Evolutionary conservation across 305 asterid genomes (phyloP), one percentile per base, ranked within the genome.

Genomic region (Solanum hybrid): DNA sequence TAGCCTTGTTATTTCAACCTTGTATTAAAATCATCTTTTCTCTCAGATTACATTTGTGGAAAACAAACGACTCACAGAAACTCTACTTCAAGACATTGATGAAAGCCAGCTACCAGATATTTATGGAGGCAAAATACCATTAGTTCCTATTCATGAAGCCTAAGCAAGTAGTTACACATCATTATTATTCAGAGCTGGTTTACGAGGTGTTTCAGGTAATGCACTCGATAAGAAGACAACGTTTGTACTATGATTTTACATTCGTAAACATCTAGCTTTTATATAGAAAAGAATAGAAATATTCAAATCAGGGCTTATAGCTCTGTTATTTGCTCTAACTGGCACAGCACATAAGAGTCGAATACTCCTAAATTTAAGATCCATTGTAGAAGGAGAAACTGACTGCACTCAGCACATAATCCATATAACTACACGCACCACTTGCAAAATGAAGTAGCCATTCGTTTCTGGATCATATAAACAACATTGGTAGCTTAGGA

Each of bases 61-160:
- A 79, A 92, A 95, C 90, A 96, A 95, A 90, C 91, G 89, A 79
- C 88, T 95, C 88, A 92, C 45, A 26, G 92, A 91, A 10, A 95
- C 97, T 41, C 93, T 96, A 20, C 94, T 93, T 33, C 94, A 95
- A 89, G 95, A 95, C 87, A 95, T 96, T 76, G 99, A 96, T 36
- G 95, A 97, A 75, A 91, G 92, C 93, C 98, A 96, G 87, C 96
- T 96, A 37, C 99, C 98, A 24, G 96, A 95, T 86, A 91, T 93
- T 27, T 97, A 97, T 88, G 98, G 99, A 82, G 99, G 98, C 89
- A 92, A 94, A 93, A 75, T 95, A 92, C 90, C 94, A 86, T 92
- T 97, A 26, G 90, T 95, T 89, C 99, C 99, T 26, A 92, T 96
- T 78, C 98, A 96, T 34, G 93, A 94, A 87, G 93, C 90, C 88